These are phyloP conservation scores for Laburnicola sp. DNA, from an alignment of 2,329 filamentous ascomycete species.

Conservation along the genomic window DNA sequence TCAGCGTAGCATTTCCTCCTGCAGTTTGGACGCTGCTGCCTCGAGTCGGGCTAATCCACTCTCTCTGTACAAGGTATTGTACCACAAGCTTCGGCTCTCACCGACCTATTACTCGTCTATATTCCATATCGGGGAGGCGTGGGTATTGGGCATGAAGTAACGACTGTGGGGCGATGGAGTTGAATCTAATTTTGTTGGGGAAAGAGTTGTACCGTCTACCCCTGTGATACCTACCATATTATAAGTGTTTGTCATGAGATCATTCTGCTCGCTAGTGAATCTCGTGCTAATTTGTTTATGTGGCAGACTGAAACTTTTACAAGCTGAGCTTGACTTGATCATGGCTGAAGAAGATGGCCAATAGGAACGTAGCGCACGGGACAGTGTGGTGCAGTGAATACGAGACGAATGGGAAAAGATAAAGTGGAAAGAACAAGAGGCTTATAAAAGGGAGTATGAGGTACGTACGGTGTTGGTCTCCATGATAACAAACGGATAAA, in stretches of 20 bases:
- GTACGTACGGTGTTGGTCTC: no score
- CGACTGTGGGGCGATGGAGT: not conserved
- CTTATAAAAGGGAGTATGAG: no score
- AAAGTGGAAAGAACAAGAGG: no score
- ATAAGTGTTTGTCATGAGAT: no score
- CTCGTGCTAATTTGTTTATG: no score
- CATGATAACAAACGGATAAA: no score
- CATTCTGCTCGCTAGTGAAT: no score
- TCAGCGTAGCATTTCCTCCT: slow-evolving; percentile 3
- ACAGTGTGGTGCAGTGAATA: not conserved
- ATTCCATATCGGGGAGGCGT: not conserved
- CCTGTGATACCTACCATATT: not conserved
- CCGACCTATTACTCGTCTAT: slow-evolving; percentile 4
- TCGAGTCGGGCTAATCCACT: not conserved
- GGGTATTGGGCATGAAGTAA: slow-evolving; percentile 1
- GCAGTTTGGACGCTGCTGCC: slow-evolving; percentile 1
- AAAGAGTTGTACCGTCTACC: not conserved
- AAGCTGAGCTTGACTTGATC: no score
- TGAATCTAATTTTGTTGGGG: not conserved
- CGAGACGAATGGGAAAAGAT: no score
- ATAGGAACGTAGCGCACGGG: no score
- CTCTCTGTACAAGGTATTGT: slow-evolving; percentile 2
- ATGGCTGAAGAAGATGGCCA: no score
- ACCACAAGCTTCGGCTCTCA: not conserved
- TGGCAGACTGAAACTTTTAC: no score